These are phyloP conservation scores for Fusarium scirpi DNA, from an alignment of 2,329 filamentous ascomycete species.

Conservation along the genomic window DNA sequence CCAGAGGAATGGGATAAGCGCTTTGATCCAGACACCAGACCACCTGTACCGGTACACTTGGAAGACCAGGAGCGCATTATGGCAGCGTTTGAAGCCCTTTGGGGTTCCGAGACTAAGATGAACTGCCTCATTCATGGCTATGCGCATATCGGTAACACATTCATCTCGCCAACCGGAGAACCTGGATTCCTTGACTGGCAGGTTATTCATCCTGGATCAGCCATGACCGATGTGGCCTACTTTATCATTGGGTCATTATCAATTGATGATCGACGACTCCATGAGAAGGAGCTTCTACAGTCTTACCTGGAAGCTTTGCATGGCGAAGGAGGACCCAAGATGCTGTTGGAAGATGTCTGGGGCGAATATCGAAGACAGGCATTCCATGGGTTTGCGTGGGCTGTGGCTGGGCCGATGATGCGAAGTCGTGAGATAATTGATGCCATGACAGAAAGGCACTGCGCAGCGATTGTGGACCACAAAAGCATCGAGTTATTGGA, in stretches of 20 bases:
- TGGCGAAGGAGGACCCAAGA: background rate
- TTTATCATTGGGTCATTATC: slow-evolving; percentile 1
- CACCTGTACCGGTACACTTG: slow-evolving; percentile 1
- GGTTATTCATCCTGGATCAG: slow-evolving; percentile 3
- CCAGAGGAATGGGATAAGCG: slow-evolving; percentile 6
- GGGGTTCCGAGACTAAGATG: background rate
- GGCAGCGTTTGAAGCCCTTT: slow-evolving; percentile 2
- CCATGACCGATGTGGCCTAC: slow-evolving; percentile 24
- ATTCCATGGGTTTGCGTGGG: slow-evolving; percentile 32
- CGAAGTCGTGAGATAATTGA: slow-evolving; percentile 23
- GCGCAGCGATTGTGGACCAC: slow-evolving; percentile 26
- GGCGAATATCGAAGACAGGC: slow-evolving; percentile 23
- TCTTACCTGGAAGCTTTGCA: slow-evolving; percentile 14
- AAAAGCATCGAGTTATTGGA: slow-evolving; percentile 25
- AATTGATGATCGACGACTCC: slow-evolving; percentile 4
- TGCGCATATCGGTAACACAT: slow-evolving; percentile 15
- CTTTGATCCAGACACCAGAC: slow-evolving; percentile 4
- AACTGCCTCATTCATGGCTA: slow-evolving; percentile 20
- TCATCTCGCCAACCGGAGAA: slow-evolving; percentile 5
- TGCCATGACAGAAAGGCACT: slow-evolving; percentile 18
- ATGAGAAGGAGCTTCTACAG: slow-evolving; percentile 22
- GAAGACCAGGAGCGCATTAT: background rate
- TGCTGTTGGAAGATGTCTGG: slow-evolving; percentile 1
- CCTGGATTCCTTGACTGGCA: slow-evolving; percentile 34
- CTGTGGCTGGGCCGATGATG: slow-evolving; percentile 27